Evolutionary conservation across 179 eudicot species (phyloP), one percentile per base, ranked within the genome.

Genomic region (Silene coronaria): DNA sequence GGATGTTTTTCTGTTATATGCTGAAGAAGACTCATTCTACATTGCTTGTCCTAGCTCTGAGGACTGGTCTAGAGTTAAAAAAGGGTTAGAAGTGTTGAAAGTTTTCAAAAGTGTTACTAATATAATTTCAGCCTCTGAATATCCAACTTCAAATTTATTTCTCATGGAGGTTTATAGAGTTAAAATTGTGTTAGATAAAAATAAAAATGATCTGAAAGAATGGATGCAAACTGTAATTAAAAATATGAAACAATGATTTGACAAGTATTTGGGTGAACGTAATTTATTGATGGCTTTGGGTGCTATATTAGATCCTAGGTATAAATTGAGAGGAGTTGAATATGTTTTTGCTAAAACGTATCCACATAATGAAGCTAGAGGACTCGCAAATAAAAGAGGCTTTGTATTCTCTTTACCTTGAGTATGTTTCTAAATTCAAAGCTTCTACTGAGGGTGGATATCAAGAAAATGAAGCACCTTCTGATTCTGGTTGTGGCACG

Each of bases 241-340:
- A 27, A 75, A 65, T 10, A 75, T 75, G 77, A 75, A 75, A 21
- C 71, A n/a, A 51, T 28, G 13, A 19, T 74, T 74, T 62, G 76
- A 74, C 48, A 45, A 75, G 27, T 75, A 64, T 65, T 75, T 63
- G 71, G 63, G 65, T 65, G 72, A 75, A 19, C 66, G 32, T 10
- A 75, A 75, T 13, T 13, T 65, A 4, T 7, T 75, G 23, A 67
- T 75, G 73, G 72, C 55, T 55, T 53, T 67, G 6, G 66, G 51
- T 66, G 73, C 51, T 11, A 28, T 67, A 1, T 32, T 75, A 30
- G 73, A 75, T 42, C 78, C 73, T 55, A 57, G 78, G 32, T 32
- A 38, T 4, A 75, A 75, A 34, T n/a, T n/a, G n/a, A n/a, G n/a
- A n/a, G n/a, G n/a, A n/a, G n/a, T n/a, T n/a, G n/a, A n/a, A n/a